A percentile compares a stretch with the other conserved stretches of the same genome.
These are phyloP conservation scores for Lichina pygmaea DNA, from an alignment of 495 filamentous ascomycete species.

Conservation along the genomic window DNA sequence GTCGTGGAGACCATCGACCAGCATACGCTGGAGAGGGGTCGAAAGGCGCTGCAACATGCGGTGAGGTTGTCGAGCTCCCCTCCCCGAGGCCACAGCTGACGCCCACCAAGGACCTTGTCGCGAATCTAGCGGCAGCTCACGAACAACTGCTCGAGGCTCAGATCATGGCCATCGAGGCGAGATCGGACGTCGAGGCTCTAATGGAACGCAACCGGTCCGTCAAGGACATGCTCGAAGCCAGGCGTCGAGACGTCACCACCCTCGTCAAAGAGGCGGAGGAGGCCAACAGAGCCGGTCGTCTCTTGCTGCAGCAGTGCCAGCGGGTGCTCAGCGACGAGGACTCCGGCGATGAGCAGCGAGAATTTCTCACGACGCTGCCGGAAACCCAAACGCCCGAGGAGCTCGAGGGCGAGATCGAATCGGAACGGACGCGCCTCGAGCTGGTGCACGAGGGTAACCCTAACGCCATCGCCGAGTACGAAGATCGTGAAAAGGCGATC, in stretches of 20 bases:
- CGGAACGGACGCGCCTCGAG: slow-evolving; percentile 44
- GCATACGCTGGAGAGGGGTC: slow-evolving; percentile 31
- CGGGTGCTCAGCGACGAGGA: slow-evolving; percentile 14
- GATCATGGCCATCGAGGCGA: slow-evolving; percentile 46
- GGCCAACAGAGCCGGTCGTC: slow-evolving; percentile 10
- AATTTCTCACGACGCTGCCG: slow-evolving; percentile 12
- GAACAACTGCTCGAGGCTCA: slow-evolving; percentile 37
- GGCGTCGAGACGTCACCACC: slow-evolving; percentile 14
- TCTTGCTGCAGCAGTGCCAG: slow-evolving; percentile 11
- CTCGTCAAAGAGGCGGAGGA: slow-evolving; percentile 9
- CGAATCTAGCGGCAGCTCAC: slow-evolving; percentile 27
- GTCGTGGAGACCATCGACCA: slow-evolving; percentile 26
- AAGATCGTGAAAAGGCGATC: slow-evolving; percentile 33
- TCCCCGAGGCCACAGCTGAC: too few relatives aligned
- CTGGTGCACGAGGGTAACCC: slow-evolving; percentile 59
- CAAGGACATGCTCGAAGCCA: slow-evolving; percentile 21
- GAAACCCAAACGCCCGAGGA: slow-evolving; percentile 28
- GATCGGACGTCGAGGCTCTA: slow-evolving; percentile 44
- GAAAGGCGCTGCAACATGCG: slow-evolving; percentile 33
- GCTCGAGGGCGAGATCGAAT: slow-evolving; percentile 46
- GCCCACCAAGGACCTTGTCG: slow-evolving; percentile 22
- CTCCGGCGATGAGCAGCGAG: slow-evolving; percentile 7
- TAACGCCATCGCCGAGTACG: slow-evolving; percentile 49
- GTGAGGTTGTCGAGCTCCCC: slow-evolving; percentile 14
- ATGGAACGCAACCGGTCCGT: slow-evolving; percentile 33